Conservation (phyloP, 1,284 basidiomycete genomes). For the Ustilago crameri region DNA sequence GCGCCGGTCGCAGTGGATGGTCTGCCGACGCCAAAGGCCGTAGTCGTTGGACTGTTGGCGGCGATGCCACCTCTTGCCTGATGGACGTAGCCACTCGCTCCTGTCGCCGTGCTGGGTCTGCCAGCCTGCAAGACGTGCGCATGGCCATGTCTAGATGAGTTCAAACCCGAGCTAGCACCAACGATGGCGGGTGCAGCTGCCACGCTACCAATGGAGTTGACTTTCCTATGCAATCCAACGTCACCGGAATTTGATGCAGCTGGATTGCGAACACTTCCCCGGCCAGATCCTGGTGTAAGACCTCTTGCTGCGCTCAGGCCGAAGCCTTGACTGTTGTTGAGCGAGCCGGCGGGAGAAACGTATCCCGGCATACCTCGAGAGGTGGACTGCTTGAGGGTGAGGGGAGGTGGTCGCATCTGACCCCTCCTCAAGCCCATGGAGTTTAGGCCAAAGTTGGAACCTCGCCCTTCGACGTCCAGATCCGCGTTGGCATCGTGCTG, state of each 20-base stretch:
- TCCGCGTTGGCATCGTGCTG: conserved; percentile 32
- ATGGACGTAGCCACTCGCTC: conserved; percentile 36
- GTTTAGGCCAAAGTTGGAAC: conserved; percentile 19
- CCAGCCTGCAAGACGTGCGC: conserved; percentile 17
- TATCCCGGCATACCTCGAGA: conserved; percentile 47
- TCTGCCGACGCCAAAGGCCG: conserved; percentile 24
- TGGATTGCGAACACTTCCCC: conserved; percentile 35
- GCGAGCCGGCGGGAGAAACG: conserved; percentile 33
- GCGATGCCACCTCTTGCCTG: conserved; percentile 11
- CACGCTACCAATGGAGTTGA: conserved; percentile 49
- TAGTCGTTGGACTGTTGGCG: conserved; percentile 36
- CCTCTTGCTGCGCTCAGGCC: conserved; percentile 53
- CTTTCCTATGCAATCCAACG: conserved; percentile 46
- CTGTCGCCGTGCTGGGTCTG: conserved; percentile 57
- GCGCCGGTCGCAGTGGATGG: conserved; percentile 51
- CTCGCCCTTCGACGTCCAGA: conserved; percentile 8
- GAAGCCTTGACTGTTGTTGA: conserved; percentile 52
- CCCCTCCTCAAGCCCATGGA: conserved; percentile 43
- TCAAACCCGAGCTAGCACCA: conserved; percentile 21
- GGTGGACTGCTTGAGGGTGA: conserved; percentile 43
- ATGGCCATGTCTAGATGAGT: conserved; percentile 13
- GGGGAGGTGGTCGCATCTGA: conserved; percentile 48
- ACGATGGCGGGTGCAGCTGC: conserved; percentile 18
- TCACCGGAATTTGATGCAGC: conserved; percentile 27
- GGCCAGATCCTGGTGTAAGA: conserved; percentile 42